A percentile compares a stretch with the other conserved stretches of the same genome.
Evolutionary conservation across 2,329 filamentous ascomycete genomes (phyloP).

Genomic region (Colletotrichum coccodes): DNA sequence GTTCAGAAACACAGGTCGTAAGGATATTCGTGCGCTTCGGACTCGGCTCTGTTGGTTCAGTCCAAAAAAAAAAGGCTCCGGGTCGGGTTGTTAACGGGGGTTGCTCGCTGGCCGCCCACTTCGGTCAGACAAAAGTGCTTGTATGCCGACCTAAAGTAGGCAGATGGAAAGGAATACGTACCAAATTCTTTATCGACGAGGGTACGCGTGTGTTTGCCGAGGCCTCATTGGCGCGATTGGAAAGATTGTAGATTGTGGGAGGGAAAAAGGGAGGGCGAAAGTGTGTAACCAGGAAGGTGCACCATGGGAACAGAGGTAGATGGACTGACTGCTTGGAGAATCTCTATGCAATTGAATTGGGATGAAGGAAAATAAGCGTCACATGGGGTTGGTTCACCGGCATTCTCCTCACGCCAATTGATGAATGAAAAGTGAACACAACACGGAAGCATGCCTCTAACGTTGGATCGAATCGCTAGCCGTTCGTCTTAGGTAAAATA

Average conservation of each 20-base stretch:
- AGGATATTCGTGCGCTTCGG: slow-evolving; percentile 6
- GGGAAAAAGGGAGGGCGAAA: neutral
- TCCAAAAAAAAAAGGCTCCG: neutral
- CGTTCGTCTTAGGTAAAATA: slow-evolving; percentile 8
- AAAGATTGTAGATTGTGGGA: neutral
- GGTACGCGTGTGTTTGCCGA: neutral
- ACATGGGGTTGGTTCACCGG: neutral
- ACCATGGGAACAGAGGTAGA: neutral
- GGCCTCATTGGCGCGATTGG: slow-evolving; percentile 8
- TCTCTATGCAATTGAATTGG: neutral
- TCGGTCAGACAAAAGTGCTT: slow-evolving; percentile 2
- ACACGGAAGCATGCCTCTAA: neutral
- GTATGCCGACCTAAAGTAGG: neutral
- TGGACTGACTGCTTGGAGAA: neutral
- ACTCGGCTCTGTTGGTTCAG: neutral
- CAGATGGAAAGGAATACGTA: neutral
- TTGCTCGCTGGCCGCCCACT: neutral
- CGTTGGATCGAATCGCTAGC: slow-evolving; percentile 5
- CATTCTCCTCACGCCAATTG: neutral
- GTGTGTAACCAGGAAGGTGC: slow-evolving; percentile 10
- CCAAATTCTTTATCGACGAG: neutral
- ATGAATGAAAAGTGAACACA: slow-evolving; percentile 2
- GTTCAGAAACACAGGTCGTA: slow-evolving; percentile 19
- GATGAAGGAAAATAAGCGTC: neutral
- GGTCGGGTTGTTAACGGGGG: neutral